These are phyloP conservation scores for Heritiera littoralis DNA, from an alignment of 345 rosid species.

Conservation along the genomic window DNA sequence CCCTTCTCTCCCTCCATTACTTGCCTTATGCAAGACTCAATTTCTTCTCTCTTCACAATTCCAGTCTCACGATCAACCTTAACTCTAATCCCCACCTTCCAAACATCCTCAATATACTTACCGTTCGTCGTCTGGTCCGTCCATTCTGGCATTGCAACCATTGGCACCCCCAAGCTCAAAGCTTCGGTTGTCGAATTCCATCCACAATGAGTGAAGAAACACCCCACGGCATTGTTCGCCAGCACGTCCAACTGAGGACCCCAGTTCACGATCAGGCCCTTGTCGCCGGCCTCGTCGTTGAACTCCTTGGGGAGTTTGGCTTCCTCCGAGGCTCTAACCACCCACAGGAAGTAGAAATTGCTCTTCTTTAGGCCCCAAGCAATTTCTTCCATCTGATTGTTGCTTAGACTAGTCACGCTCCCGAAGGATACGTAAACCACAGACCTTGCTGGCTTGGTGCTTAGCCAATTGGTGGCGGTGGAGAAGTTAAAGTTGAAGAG, in stretches of 20 bases:
- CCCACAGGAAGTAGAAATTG: constrained; percentile 50
- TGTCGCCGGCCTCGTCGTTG: constrained; percentile 30
- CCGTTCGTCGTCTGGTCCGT: constrained; percentile 37
- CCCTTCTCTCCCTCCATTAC: constrained; percentile 34
- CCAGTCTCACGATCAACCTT: constrained; percentile 3
- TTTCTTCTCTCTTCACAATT: constrained; percentile 23
- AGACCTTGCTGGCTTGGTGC: constrained; percentile 38
- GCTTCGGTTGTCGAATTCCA: constrained; percentile 73
- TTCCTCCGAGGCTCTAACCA: constrained; percentile 51
- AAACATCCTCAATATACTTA: constrained; percentile 31
- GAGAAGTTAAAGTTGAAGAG: constrained; percentile 41
- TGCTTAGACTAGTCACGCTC: constrained; percentile 42
- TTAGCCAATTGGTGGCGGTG: constrained; percentile 45
- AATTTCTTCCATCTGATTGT: constrained; percentile 54
- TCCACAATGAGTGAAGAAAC: constrained; percentile 58
- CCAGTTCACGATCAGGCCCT: constrained; percentile 51
- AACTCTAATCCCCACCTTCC: constrained; percentile 48
- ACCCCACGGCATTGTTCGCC: constrained; percentile 42
- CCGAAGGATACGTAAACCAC: constrained; percentile 55
- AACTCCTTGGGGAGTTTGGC: constrained; percentile 37
- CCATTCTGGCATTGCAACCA: constrained; percentile 43
- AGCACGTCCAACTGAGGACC: constrained; percentile 53
- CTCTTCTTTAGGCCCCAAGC: constrained; percentile 40
- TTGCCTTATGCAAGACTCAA: constrained; percentile 30
- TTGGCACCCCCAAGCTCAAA: constrained; percentile 52